A percentile compares a stretch with the other conserved stretches of the same genome.
Conservation (phyloP, 768 basidiomycete genomes). For the Rhizopogon vinicolor region DNA sequence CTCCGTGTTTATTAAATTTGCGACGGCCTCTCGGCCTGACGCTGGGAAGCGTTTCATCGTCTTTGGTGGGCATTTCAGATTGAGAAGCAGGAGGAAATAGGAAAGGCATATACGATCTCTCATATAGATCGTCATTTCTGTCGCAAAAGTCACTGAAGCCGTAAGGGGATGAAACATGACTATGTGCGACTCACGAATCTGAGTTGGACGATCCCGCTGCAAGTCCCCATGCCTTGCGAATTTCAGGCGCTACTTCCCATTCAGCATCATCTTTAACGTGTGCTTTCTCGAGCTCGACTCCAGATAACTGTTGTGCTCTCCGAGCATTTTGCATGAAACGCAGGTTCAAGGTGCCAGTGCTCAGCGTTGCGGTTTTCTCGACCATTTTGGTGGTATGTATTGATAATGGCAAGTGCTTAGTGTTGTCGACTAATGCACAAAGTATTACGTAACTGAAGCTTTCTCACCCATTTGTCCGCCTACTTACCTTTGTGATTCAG, state of each 20-base stretch:
- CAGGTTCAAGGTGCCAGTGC: slow-evolving; percentile 59
- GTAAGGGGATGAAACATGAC: slow-evolving; percentile 1
- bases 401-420: background rate
- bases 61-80: slow-evolving; percentile 18
- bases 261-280: slow-evolving; percentile 58
- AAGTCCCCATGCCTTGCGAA: slow-evolving; percentile 49
- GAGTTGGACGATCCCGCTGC: background rate
- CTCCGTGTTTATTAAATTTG: slow-evolving; percentile 45
- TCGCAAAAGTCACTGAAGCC: background rate
- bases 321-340: slow-evolving; percentile 74
- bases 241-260: slow-evolving; percentile 55
- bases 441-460: background rate
- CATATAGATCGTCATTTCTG: slow-evolving; percentile 28
- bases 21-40: slow-evolving; percentile 44
- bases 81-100: slow-evolving; percentile 40
- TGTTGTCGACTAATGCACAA: background rate
- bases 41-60: slow-evolving; percentile 6
- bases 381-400: slow-evolving; percentile 10
- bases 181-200: slow-evolving; percentile 6
- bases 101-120: slow-evolving; percentile 65
- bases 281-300: slow-evolving; percentile 47
- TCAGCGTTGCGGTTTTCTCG: slow-evolving; percentile 43
- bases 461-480: too few relatives aligned
- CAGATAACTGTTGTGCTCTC: slow-evolving; percentile 45
- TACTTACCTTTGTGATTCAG: too few relatives aligned